Percentiles rank a stretch among this genome's conserved stretches.
phyloP scores from a whole-genome alignment of 345 rosid species.

The Euclidium syriacum region DNA sequence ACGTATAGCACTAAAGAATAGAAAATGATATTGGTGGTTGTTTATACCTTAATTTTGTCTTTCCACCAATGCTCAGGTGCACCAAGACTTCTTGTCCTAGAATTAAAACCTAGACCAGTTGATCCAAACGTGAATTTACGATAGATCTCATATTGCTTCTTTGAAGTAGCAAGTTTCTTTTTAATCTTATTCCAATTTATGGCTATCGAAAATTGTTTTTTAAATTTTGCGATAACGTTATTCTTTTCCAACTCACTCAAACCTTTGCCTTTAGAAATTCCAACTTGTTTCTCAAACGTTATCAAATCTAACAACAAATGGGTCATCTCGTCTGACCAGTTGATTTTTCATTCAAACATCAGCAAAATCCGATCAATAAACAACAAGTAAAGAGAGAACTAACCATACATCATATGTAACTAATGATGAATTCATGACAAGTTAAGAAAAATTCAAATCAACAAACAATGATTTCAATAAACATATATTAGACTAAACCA shows the following conservation, averaged over 20 bases:
- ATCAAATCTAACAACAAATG: too few relatives aligned
- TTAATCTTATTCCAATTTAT: not conserved
- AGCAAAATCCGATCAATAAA: too few relatives aligned
- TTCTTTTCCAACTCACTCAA: not conserved
- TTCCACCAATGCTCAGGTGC: slow-evolving; percentile 1
- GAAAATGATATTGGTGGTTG: too few relatives aligned
- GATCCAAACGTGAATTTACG: slow-evolving; percentile 24
- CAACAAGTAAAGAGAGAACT: too few relatives aligned
- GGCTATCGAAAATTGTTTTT: not conserved
- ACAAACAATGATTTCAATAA: too few relatives aligned
- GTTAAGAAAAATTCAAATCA: too few relatives aligned
- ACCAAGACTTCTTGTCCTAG: not conserved
- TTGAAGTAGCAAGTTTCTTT: not conserved
- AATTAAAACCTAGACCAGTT: slow-evolving; percentile 16
- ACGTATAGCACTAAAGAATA: too few relatives aligned
- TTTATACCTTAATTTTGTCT: slow-evolving; percentile 14
- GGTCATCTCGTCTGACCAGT: too few relatives aligned
- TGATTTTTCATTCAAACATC: too few relatives aligned
- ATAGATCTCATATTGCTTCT: not conserved
- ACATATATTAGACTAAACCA: too few relatives aligned
- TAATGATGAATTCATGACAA: too few relatives aligned
- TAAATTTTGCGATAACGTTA: not conserved
- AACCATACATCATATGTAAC: too few relatives aligned
- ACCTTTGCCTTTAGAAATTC: not conserved
- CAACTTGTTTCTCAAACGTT: not conserved